Base-by-base conservation (phyloP, 2,329 filamentous ascomycete genomes). In the Diaporthe capsici region DNA sequence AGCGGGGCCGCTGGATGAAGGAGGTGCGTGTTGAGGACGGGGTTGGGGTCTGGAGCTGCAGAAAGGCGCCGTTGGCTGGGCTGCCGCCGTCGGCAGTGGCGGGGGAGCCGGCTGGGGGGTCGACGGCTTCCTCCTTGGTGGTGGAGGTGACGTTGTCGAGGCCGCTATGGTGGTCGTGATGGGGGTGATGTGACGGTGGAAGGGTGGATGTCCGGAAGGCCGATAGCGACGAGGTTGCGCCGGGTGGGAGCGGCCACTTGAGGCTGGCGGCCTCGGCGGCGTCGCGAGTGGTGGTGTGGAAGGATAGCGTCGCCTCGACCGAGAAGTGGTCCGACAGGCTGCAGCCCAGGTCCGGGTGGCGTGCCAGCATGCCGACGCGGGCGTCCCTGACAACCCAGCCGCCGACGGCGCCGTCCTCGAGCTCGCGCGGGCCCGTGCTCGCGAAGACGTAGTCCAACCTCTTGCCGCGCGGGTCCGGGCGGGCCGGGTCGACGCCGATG, bases 261-360 rank as follows among this genome's bases (percentile, higher is more conserved):
- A 76, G 42, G 83, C 80, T 71, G 47, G 44, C 70, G 28, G 42
- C 39, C 71, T n/a, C 73, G 39, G 42, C 72, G 65, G 28, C 72
- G 60, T 28, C 61, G 7, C 44, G 67, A 4, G 70, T 42, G 10
- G 70, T 55, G 7, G 68, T 75, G 78, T 88, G 86, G 17, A 90
- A 88, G 6, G 86, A 84, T 13, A 98, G 88, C 0, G 94, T 95
- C 8, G 94, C 92, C 82, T 96, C 94, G 72, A 98, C 94, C 31
- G 95, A 95, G 83, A 98, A 98, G 83, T 98, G 97, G 82, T 99
- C 96, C 80, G 95, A 98, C 37, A 98, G 88, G 1, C 95, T 98
- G 85, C 95, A 98, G 77, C 92, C 89, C 1, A 98, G 88, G 1
- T 90, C 91, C 0, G 95, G 94, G 83, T 98, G 96, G 13, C 94